Percentiles rank a stretch among this genome's conserved stretches.
Evolutionary conservation across 331 rosid species (phyloP).

Genomic region (Arachis monticola): DNA sequence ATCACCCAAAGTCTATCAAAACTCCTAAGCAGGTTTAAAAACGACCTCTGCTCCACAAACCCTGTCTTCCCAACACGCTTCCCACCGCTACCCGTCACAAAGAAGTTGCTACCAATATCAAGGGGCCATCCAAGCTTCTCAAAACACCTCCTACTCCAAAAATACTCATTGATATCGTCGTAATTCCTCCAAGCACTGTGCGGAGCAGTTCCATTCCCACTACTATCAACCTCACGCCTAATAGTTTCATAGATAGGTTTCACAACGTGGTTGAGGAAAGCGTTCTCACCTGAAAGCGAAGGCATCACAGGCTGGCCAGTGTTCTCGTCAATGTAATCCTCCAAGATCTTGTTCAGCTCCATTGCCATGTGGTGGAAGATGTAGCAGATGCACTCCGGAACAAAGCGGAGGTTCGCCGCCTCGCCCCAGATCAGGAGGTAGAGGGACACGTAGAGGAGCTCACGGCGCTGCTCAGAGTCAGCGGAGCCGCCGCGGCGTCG

Average conservation of each 20-base stretch:
- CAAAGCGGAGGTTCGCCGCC: slow-evolving; percentile 84
- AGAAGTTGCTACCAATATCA: slow-evolving; percentile 78
- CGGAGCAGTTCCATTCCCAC: slow-evolving; percentile 88
- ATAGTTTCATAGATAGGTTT: slow-evolving; percentile 90
- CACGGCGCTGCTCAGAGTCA: slow-evolving; percentile 66
- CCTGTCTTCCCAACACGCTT: slow-evolving; percentile 97
- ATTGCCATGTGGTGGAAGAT: slow-evolving; percentile 91
- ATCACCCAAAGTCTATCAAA: slow-evolving; percentile 94
- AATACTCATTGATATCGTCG: slow-evolving; percentile 93
- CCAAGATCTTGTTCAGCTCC: slow-evolving; percentile 81
- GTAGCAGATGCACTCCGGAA: slow-evolving; percentile 87
- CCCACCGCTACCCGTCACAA: slow-evolving; percentile 59
- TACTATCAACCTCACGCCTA: slow-evolving; percentile 70
- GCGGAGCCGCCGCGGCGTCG: slow-evolving; percentile 47
- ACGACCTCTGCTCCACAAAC: slow-evolving; percentile 95
- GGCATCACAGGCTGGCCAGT: slow-evolving; percentile 95
- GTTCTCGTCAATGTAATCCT: slow-evolving; percentile 85
- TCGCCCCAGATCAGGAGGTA: slow-evolving; percentile 94
- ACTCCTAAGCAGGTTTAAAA: slow-evolving; percentile 89
- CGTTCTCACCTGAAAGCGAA: slow-evolving; percentile 75
- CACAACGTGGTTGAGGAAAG: slow-evolving; percentile 70
- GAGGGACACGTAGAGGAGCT: slow-evolving; percentile 88
- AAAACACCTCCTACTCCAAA: slow-evolving; percentile 94
- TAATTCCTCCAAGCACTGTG: slow-evolving; percentile 95
- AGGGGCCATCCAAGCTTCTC: slow-evolving; percentile 93